Evolutionary conservation across 352 stramenopile species (phyloP), one percentile per base, ranked within the genome.

Genomic region (Pythium folliculosum): DNA sequence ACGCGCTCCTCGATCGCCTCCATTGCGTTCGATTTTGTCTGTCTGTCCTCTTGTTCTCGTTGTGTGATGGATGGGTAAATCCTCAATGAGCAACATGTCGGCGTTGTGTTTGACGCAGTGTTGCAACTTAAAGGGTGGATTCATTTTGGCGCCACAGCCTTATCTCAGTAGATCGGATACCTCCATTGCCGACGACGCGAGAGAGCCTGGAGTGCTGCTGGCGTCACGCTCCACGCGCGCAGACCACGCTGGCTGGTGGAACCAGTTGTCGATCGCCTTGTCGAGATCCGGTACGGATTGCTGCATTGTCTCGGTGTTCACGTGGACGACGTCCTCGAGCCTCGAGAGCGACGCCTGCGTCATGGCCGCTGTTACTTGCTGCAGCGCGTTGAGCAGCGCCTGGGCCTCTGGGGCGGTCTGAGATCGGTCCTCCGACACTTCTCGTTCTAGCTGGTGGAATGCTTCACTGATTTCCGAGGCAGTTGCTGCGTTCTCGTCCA

Each of bases 211-310:
- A 14, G 32, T n/a, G 7, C 45, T 14, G 8, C 5, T n/a, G 9
- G 25, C 23, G 43, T 19, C 19, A 3, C 30, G 43, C 35, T 71
- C 40, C 1, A 73, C 22, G 17, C 45, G 48, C 21, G 70, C 65
- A 14, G 45, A 44, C 67, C 76, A 84, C 4, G 65, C 77, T 10
- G 70, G 55, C 32, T 79, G 77, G n/a, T 72, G 44, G 21, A 70
- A 72, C 66, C 76, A 82, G 59, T 79, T 69, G 5, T 77, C 65
- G 9, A 78, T 65, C 2, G 52, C 48, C 37, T 63, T 23, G 14
- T 57, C 43, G 7, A 84, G 69, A 9, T 75, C 67, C 27, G 68
- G 72, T 3, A 84, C 49, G 1, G 59, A 52, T 1, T 17, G 25
- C 21, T 69, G 30, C 1, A 53, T 32, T 2, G 71, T 81, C 3